phyloP scores from a whole-genome alignment of 257 asterid genomes.

The Jaltomata sinuosa region DNA sequence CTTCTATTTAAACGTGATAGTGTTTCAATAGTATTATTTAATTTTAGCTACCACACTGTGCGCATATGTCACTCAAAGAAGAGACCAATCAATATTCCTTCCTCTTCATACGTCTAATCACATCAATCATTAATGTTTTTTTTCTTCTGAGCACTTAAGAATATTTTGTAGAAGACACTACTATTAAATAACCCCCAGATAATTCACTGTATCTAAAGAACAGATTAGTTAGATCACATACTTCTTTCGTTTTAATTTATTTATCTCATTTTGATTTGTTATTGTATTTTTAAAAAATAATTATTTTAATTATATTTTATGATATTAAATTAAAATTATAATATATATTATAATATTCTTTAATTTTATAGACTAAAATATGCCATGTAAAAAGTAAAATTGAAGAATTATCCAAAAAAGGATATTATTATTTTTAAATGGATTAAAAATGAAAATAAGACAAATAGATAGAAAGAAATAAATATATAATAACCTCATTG shows the following conservation, averaged over 20 bases:
- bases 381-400: not conserved
- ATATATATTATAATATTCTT: too few species aligned
- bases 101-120: not conserved
- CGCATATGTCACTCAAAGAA: not conserved
- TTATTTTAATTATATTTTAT: too few species aligned
- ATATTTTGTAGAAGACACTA: not conserved
- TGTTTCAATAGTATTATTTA: not conserved
- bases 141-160: not conserved
- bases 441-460: too few species aligned
- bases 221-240: not conserved
- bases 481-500: not conserved
- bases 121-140: not conserved
- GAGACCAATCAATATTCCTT: not conserved
- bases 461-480: too few species aligned
- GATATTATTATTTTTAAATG: too few species aligned
- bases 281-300: too few species aligned
- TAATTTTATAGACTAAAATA: too few species aligned
- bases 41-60: not conserved
- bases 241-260: not conserved
- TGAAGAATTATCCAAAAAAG: not conserved
- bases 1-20: not conserved
- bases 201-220: not conserved
- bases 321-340: too few species aligned
- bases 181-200: not conserved
- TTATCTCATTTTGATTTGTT: not conserved